Evolutionary conservation across 2,329 filamentous ascomycete genomes (phyloP).

Genomic region (Chaetomiaceae sp.): DNA sequence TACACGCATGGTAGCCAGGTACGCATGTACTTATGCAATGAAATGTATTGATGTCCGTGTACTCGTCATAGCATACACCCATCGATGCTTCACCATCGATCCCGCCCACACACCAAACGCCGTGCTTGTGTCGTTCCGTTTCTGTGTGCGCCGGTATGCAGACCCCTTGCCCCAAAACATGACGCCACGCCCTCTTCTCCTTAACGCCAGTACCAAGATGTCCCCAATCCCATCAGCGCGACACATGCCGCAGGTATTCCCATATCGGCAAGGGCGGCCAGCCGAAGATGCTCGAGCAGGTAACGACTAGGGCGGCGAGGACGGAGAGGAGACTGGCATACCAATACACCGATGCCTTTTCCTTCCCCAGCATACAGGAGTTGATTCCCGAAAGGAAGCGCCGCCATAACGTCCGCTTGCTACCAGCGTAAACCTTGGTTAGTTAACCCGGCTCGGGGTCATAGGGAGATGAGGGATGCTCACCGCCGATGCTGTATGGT

Average conservation of each 20-base stretch:
- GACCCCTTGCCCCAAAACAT: neutral
- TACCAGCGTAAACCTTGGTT: neutral
- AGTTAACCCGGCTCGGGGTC: neutral
- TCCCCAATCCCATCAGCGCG: neutral
- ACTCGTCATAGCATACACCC: neutral
- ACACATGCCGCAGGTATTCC: slow-evolving; percentile 8
- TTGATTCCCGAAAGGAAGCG: neutral
- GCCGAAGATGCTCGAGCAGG: slow-evolving; percentile 13
- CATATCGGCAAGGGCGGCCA: slow-evolving; percentile 13
- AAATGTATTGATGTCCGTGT: neutral
- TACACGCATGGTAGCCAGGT: slow-evolving; percentile 51
- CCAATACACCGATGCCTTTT: slow-evolving; percentile 13
- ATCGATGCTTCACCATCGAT: neutral
- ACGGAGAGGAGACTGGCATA: slow-evolving; percentile 12
- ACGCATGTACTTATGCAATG: slow-evolving; percentile 22
- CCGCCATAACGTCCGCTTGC: neutral
- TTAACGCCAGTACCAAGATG: neutral
- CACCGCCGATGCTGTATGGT: neutral
- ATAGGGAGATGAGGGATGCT: no score
- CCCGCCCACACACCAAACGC: neutral
- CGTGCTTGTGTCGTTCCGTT: neutral
- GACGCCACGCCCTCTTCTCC: neutral
- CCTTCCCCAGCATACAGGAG: slow-evolving; percentile 7
- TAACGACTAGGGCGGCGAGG: slow-evolving; percentile 10
- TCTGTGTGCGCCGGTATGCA: neutral